Conservation (phyloP, 257 asterid species). For the Anisodus tanguticus region DNA sequence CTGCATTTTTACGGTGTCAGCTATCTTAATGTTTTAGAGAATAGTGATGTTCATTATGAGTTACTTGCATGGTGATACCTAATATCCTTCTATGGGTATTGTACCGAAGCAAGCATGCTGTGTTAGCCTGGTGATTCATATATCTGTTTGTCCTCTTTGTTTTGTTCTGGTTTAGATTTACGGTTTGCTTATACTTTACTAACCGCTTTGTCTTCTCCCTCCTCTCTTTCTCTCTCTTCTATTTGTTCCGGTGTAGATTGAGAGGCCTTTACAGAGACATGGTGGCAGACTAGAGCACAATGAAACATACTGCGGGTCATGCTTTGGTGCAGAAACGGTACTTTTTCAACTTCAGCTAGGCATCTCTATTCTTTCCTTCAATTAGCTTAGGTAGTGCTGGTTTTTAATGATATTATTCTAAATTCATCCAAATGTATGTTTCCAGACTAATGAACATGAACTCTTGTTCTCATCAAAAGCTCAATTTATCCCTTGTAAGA, state of each 20-base stretch:
- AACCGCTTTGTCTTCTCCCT: not conserved
- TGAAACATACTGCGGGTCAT: conserved; percentile 96
- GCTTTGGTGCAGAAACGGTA: conserved; percentile 98
- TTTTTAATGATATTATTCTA: not conserved
- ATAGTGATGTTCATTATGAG: not conserved
- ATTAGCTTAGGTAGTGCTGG: not conserved
- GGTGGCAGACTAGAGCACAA: conserved; percentile 97
- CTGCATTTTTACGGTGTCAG: conserved; percentile 15
- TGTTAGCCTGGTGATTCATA: not conserved
- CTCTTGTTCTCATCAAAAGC: not conserved
- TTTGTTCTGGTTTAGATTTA: conserved; percentile 26
- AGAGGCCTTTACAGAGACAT: conserved; percentile 93
- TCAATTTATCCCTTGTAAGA: conserved; percentile 1
- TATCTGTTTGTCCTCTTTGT: not conserved
- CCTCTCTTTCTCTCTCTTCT: not conserved
- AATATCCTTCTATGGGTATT: not conserved
- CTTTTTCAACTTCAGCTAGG: conserved; percentile 26
- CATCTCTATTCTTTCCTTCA: conserved; percentile 28
- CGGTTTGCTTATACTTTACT: conserved; percentile 15
- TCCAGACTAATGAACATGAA: not conserved
- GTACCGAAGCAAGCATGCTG: not conserved
- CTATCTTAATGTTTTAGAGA: conserved; percentile 17
- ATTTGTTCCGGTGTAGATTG: conserved; percentile 64
- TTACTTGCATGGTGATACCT: conserved; percentile 7
- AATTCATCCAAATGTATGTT: not conserved